Percentiles rank a stretch among this genome's conserved stretches.
phyloP scores from a whole-genome alignment of 805 yeast genomes.

The Millerozyma acaciae region DNA sequence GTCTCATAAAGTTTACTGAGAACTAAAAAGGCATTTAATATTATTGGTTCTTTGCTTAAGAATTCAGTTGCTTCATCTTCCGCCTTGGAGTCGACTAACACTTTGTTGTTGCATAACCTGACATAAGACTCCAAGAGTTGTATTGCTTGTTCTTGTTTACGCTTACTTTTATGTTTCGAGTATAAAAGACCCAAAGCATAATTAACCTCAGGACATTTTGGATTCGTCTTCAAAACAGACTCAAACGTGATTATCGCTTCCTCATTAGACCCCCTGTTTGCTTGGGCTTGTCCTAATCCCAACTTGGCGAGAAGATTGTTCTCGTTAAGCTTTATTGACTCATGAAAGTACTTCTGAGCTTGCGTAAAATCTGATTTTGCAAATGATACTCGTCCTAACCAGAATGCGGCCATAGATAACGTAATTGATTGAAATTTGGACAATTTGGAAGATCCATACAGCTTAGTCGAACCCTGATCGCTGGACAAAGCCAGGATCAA shows the following conservation, averaged over 20 bases:
- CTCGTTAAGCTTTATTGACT: slow-evolving; percentile 63
- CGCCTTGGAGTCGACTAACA: slow-evolving; percentile 20
- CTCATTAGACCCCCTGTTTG: slow-evolving; percentile 65
- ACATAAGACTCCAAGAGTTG: slow-evolving; percentile 66
- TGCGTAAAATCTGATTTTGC: slow-evolving; percentile 55
- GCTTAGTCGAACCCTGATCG: slow-evolving; percentile 11
- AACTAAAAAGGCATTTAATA: slow-evolving; percentile 60
- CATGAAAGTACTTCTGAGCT: slow-evolving; percentile 71
- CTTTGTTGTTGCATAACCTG: slow-evolving; percentile 51
- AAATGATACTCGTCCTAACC: slow-evolving; percentile 82
- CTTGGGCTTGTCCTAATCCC: slow-evolving; percentile 84
- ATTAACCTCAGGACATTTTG: slow-evolving; percentile 68
- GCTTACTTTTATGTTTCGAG: slow-evolving; percentile 40
- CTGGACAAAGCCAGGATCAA: slow-evolving; percentile 33
- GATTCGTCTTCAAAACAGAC: slow-evolving; percentile 58
- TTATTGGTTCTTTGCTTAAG: slow-evolving; percentile 50
- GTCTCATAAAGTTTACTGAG: slow-evolving; percentile 70
- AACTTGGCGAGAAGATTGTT: slow-evolving; percentile 65
- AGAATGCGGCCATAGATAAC: slow-evolving; percentile 47
- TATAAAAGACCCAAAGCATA: slow-evolving; percentile 75
- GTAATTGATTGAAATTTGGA: slow-evolving; percentile 27
- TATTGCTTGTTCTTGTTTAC: slow-evolving; percentile 53
- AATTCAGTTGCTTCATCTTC: slow-evolving; percentile 15
- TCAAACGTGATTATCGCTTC: slow-evolving; percentile 89
- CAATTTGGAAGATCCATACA: slow-evolving; percentile 15